Base-by-base conservation (phyloP, 2,329 filamentous ascomycete species). In the Magnaporthiopsis incrustans region DNA sequence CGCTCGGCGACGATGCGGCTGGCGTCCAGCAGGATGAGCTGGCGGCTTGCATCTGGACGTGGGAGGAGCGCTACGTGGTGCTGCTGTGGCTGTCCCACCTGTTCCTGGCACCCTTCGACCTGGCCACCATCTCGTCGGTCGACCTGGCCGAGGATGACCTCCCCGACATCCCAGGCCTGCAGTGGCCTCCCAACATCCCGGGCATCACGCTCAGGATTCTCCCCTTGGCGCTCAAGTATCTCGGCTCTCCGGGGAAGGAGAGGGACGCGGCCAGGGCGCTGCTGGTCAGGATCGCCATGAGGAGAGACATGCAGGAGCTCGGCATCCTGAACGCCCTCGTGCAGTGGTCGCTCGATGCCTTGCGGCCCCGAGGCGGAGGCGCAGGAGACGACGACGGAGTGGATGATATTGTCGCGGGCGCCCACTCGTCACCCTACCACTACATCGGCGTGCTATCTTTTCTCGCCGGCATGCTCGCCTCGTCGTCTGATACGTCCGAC, bases 41-140 rank as follows among this genome's bases (percentile, higher is more conserved):
- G n/a, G 60, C 25, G 26, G 61, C 65, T 0, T 53, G 44, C 22
- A 69, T 70, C 7, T 86, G 89, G 81, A 81, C 82, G 1, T 99
- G 95, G 95, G 89, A 97, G 73, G 90, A 97, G 75, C 84, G 90
- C 63, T 98, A 97, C 72, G 80, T 97, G 25, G 86, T 93, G 58
- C 79, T 98, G 5, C 80, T 97, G 12, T 99, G 95, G 95, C 83
- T 94, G 35, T 90, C 89, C 0, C 90, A 95, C 75, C 78, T 95
- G 22, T 80, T 94, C 65, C 82, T 94, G 38, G 92, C 92, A 1
- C 95, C 95, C 0, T 99, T 99, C 75, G 93, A 97, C 70, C 79
- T 99, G 63, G 84, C 88, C 2, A 92, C 91, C 2, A 93, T 99
- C 66, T 97, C 93, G 1, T 85, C 84, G 2, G 75, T 78, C 1